Evolutionary conservation across 2,329 filamentous ascomycete genomes (phyloP).

Genomic region (Cyphellophora attinorum): DNA sequence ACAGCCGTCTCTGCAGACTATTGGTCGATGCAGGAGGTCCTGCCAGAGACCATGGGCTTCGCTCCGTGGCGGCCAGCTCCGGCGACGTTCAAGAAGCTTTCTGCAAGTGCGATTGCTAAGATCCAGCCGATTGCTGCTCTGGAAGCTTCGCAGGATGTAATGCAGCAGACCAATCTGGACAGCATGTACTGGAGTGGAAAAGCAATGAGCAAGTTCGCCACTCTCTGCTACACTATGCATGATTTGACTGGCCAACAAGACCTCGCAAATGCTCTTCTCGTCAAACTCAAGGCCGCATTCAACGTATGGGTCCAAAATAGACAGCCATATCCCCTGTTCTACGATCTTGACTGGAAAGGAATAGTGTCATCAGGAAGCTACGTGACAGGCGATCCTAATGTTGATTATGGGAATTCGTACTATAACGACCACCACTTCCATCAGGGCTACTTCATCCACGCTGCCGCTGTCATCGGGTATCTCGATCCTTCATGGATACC

Average conservation of each 20-base stretch:
- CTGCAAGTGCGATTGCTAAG: conserved; percentile 42
- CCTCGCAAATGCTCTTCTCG: conserved; percentile 49
- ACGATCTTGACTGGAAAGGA: conserved; percentile 62
- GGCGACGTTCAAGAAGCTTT: conserved; percentile 25
- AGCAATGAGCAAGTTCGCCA: conserved; percentile 68
- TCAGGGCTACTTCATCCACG: conserved; percentile 77
- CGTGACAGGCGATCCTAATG: conserved; percentile 54
- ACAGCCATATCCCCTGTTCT: conserved; percentile 52
- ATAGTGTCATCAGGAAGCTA: conserved; percentile 70
- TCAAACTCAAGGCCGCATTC: conserved; percentile 57
- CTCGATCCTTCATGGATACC: conserved; percentile 67
- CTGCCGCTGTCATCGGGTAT: conserved; percentile 72
- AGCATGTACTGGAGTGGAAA: conserved; percentile 95
- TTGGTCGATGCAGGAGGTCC: conserved; percentile 69
- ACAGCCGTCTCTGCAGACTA: conserved; percentile 60
- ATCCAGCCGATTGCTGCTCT: conserved; percentile 56
- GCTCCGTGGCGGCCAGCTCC: conserved; percentile 59
- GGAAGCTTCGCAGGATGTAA: conserved; percentile 70
- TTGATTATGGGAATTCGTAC: conserved; percentile 82
- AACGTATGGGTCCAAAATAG: conserved; percentile 56
- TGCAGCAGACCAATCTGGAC: conserved; percentile 61
- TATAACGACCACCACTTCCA: conserved; percentile 60
- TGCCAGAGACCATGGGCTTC: conserved; percentile 68
- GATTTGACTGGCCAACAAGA: conserved; percentile 52
- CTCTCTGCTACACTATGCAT: conserved; percentile 55